These are phyloP conservation scores for Cordyceps tenuipes DNA, from an alignment of 2,329 filamentous ascomycete genomes.

Conservation along the genomic window DNA sequence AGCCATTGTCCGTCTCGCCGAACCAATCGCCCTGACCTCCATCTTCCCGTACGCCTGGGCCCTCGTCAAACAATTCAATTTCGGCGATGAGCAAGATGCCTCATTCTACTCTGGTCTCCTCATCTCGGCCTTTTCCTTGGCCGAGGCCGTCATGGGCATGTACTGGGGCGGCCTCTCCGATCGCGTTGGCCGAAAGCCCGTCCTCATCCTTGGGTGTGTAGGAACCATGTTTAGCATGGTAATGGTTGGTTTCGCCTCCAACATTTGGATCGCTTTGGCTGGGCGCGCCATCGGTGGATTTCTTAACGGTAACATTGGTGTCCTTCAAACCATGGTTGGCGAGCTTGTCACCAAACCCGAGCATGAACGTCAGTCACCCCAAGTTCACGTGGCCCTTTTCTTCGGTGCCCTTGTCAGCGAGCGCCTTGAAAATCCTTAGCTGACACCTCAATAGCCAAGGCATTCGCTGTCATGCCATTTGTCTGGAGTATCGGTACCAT, in stretches of 20 bases:
- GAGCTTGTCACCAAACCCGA: constrained; percentile 77
- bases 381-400: neutral
- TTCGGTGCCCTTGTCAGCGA: neutral
- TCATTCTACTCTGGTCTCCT: constrained; percentile 83
- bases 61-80: constrained; percentile 66
- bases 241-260: constrained; percentile 72
- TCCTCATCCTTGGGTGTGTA: constrained; percentile 70
- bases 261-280: constrained; percentile 73
- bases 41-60: constrained; percentile 91
- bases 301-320: constrained; percentile 85
- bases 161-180: constrained; percentile 83
- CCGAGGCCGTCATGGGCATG: constrained; percentile 77
- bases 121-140: constrained; percentile 77
- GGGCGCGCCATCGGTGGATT: constrained; percentile 72
- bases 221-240: constrained; percentile 79
- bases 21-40: constrained; percentile 86
- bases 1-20: constrained; percentile 89
- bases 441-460: constrained; percentile 49
- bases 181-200: constrained; percentile 73
- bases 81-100: constrained; percentile 65
- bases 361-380: constrained; percentile 63
- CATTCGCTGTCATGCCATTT: constrained; percentile 89
- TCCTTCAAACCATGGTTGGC: constrained; percentile 88
- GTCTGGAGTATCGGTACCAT: constrained; percentile 90
- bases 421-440: constrained; percentile 6